Conservation (phyloP, 345 rosid species). For the Populus davidiana region DNA sequence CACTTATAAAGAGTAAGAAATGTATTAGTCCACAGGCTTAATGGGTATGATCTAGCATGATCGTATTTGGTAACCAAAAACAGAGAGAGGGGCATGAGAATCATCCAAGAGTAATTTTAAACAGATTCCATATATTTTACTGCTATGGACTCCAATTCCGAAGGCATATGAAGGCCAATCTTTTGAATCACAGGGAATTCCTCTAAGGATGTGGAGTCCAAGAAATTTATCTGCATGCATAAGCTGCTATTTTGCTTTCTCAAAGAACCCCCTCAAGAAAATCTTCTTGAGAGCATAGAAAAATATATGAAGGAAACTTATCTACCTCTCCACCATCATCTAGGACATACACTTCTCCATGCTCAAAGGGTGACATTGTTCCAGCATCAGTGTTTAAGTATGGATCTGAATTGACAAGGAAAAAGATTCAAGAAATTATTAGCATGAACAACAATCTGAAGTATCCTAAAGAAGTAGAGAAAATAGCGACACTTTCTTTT, state of each 20-base stretch:
- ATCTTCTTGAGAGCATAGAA: not conserved
- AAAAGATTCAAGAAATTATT: not conserved
- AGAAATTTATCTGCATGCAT: not conserved
- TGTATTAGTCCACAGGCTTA: not conserved
- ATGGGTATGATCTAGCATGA: not conserved
- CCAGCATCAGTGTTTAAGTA: constrained; percentile 97
- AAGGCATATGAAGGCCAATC: not conserved
- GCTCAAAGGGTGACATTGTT: constrained; percentile 98
- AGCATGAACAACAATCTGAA: not conserved
- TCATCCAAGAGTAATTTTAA: not conserved
- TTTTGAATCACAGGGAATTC: not conserved
- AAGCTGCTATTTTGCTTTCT: not conserved
- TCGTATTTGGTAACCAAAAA: not conserved
- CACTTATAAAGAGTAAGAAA: not conserved
- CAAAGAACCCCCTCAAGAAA: not conserved
- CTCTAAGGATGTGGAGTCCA: not conserved
- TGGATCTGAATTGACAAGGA: constrained; percentile 59
- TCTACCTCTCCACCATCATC: constrained; percentile 98
- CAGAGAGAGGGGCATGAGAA: not conserved
- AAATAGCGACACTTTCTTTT: not conserved
- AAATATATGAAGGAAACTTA: not conserved
- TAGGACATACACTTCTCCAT: constrained; percentile 93
- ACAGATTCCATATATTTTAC: not conserved
- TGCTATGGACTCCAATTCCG: not conserved
- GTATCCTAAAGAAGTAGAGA: not conserved